These are phyloP conservation scores for Neurospora sp. DNA, from an alignment of 495 filamentous ascomycete species.

Conservation along the genomic window DNA sequence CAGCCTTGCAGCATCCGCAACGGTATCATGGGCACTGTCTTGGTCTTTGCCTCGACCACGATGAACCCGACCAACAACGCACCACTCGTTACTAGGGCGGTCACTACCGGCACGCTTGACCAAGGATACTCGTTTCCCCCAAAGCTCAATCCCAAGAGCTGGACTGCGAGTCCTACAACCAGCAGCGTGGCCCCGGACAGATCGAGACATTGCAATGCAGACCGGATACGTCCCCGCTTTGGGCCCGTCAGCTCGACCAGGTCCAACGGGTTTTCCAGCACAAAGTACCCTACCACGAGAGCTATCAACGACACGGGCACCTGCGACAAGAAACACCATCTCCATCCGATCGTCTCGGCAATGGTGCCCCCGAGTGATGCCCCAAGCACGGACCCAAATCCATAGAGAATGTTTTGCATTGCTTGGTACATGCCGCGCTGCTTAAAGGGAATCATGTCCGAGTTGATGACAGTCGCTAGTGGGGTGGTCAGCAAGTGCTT, in stretches of 20 bases:
- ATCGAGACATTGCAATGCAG: conserved; percentile 47
- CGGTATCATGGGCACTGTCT: conserved; percentile 53
- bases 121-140: conserved; percentile 54
- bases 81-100: conserved; percentile 39
- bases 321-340: conserved; percentile 40
- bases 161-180: conserved; percentile 44
- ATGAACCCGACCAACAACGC: conserved; percentile 42
- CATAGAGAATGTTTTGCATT: conserved; percentile 50
- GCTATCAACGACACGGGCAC: conserved; percentile 46
- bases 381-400: conserved; percentile 42
- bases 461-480: conserved; percentile 54
- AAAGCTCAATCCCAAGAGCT: conserved; percentile 49
- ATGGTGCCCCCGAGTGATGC: conserved; percentile 41
- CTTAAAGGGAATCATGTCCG: conserved; percentile 54
- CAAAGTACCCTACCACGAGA: conserved; percentile 43
- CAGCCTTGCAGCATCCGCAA: conserved; percentile 46
- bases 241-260: conserved; percentile 7
- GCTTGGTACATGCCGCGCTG: conserved; percentile 56
- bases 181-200: conserved; percentile 43
- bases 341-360: conserved; percentile 39
- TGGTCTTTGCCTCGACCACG: conserved; percentile 45
- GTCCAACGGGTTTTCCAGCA: conserved; percentile 33
- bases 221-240: conserved; percentile 14
- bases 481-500: conserved; percentile 2
- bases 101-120: conserved; percentile 42